Percentiles rank a stretch among this genome's conserved stretches.
Conservation (phyloP, 2,329 filamentous ascomycete genomes). For the Hyphodiscus sp. region DNA sequence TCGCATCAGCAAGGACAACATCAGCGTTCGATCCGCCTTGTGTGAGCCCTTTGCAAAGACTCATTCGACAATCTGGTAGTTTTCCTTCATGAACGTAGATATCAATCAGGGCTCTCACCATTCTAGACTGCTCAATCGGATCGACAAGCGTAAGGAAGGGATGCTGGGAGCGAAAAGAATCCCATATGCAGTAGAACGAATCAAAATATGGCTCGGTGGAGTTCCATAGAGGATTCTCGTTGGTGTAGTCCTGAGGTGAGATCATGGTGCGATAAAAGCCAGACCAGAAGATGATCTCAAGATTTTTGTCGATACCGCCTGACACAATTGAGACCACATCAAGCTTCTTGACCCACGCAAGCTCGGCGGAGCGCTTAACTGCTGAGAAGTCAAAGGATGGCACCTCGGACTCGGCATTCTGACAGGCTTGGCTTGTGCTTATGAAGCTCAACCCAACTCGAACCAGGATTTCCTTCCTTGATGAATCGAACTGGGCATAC, state of each 20-base stretch:
- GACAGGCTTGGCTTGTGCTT: background rate
- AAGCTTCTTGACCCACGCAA: background rate
- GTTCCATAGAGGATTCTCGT: constrained; percentile 60
- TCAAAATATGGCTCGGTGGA: constrained; percentile 62
- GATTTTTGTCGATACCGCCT: background rate
- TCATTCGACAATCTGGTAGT: constrained; percentile 58
- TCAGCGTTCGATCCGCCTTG: constrained; percentile 69
- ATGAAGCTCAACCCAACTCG: background rate
- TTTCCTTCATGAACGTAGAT: constrained; percentile 58
- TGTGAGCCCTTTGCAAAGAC: constrained; percentile 60
- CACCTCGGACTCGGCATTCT: background rate
- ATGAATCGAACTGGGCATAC: background rate
- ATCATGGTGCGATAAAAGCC: background rate
- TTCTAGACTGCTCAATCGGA: constrained; percentile 55
- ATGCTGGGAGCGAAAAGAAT: constrained; percentile 50
- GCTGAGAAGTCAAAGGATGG: background rate
- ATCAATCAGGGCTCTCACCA: constrained; percentile 58
- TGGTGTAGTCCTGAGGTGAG: constrained; percentile 31
- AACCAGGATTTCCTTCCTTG: background rate
- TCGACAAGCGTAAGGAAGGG: constrained; percentile 56
- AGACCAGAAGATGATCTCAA: background rate
- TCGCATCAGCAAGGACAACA: constrained; percentile 59
- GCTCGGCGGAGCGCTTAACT: background rate
- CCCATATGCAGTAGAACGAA: constrained; percentile 65
- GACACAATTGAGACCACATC: background rate